phyloP scores from a whole-genome alignment of 2,329 filamentous ascomycete species.

The Myriangium duriaei region DNA sequence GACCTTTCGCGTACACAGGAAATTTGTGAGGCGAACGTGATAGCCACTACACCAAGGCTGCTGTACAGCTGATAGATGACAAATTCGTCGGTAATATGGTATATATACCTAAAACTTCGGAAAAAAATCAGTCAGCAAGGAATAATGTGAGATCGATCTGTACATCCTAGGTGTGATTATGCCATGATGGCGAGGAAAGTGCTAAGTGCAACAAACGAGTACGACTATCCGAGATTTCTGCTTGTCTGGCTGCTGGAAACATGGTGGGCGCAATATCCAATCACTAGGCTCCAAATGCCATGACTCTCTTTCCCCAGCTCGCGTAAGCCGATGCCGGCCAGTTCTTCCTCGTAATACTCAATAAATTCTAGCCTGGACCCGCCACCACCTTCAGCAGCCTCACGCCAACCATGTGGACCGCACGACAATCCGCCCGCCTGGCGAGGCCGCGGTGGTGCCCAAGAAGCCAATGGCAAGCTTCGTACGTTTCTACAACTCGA shows the following conservation, averaged over 20 bases:
- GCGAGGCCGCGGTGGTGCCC: conserved; percentile 7
- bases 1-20: not conserved
- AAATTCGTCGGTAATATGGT: not conserved
- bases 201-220: too few species aligned
- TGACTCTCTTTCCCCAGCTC: too few species aligned
- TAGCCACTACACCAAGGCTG: not conserved
- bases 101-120: not conserved
- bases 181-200: too few species aligned
- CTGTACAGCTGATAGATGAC: not conserved
- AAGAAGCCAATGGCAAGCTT: conserved; percentile 3
- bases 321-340: conserved; percentile 7
- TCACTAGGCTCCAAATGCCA: not conserved
- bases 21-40: not conserved
- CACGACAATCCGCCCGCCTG: conserved; percentile 4
- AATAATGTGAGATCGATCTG: too few species aligned
- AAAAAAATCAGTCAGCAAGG: too few species aligned
- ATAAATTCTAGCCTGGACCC: not conserved
- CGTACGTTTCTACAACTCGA: not conserved
- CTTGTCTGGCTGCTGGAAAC: not conserved
- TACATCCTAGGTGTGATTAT: too few species aligned
- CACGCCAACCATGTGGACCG: conserved; percentile 4
- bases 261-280: not conserved
- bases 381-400: not conserved
- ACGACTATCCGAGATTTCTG: too few species aligned
- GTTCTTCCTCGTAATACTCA: not conserved